Conservation (phyloP, 768 basidiomycete species). For the Solioccasus polychromus region DNA sequence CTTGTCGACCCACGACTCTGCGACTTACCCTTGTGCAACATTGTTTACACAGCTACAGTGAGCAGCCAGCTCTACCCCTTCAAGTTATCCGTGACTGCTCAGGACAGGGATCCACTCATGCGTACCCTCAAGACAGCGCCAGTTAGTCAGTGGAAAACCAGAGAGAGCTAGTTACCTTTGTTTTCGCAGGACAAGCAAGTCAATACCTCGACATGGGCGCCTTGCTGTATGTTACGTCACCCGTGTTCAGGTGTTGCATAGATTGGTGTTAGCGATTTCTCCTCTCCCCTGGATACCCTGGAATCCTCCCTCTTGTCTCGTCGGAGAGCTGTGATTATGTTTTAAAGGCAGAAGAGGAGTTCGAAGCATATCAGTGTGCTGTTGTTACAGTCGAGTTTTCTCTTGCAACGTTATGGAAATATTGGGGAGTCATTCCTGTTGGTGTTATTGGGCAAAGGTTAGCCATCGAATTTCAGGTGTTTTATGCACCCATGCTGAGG, state of each 20-base stretch:
- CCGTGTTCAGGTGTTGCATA: slow-evolving; percentile 48
- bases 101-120: slow-evolving; percentile 43
- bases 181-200: slow-evolving; percentile 73
- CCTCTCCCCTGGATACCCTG: slow-evolving; percentile 45
- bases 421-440: slow-evolving; percentile 62
- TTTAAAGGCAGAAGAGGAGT: slow-evolving; percentile 32
- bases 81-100: slow-evolving; percentile 50
- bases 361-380: slow-evolving; percentile 50
- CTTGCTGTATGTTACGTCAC: slow-evolving; percentile 48
- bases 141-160: slow-evolving; percentile 29
- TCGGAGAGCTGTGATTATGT: slow-evolving; percentile 22
- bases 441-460: slow-evolving; percentile 74
- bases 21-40: slow-evolving; percentile 39
- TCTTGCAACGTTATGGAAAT: slow-evolving; percentile 60
- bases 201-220: slow-evolving; percentile 67
- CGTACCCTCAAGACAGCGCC: slow-evolving; percentile 39
- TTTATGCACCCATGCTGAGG: background rate
- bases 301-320: slow-evolving; percentile 45
- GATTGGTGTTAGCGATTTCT: slow-evolving; percentile 59
- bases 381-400: slow-evolving; percentile 64
- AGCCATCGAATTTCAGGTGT: slow-evolving; percentile 10
- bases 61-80: slow-evolving; percentile 55
- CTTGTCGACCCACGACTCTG: slow-evolving; percentile 34
- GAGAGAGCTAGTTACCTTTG: slow-evolving; percentile 48
- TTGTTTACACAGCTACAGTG: slow-evolving; percentile 68